Conservation (phyloP, 371 early-diverging fungal species). For the Chytridium lagenaria region DNA sequence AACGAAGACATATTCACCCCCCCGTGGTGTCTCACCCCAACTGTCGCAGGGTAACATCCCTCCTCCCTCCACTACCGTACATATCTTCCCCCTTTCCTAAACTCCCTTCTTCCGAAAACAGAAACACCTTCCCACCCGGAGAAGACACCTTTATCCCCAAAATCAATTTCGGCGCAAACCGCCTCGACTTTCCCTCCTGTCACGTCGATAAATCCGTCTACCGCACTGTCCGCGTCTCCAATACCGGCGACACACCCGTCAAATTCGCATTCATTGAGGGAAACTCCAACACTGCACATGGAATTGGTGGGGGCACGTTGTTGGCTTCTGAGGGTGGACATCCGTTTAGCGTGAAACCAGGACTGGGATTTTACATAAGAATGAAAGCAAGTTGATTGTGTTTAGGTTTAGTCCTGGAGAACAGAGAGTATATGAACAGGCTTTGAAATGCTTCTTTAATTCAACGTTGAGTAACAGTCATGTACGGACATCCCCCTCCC, state of each 20-base stretch:
- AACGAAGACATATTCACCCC: conserved; percentile 60
- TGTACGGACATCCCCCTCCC: no score
- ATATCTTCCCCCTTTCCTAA: no score
- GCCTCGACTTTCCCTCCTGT: conserved; percentile 54
- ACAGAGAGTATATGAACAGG: conserved; percentile 48
- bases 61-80: no score
- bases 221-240: conserved; percentile 50
- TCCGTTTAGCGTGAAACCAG: conserved; percentile 53
- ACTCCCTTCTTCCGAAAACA: conserved; percentile 13
- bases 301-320: conserved; percentile 44
- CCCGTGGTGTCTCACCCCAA: conserved; percentile 55
- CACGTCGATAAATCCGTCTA: conserved; percentile 54
- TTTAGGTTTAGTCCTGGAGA: conserved; percentile 54
- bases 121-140: conserved; percentile 57
- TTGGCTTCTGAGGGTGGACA: conserved; percentile 43
- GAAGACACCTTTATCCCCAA: conserved; percentile 55
- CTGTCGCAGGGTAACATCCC: conserved; percentile 51
- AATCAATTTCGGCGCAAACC: conserved; percentile 43
- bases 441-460: conserved; percentile 50
- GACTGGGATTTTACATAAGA: conserved; percentile 48
- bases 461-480: conserved; percentile 44
- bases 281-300: conserved; percentile 10
- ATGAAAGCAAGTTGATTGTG: conserved; percentile 52
- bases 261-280: conserved; percentile 51
- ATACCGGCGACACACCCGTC: conserved; percentile 55